Conservation (phyloP, 148 eudicot species). For the Pouteria glomerata region DNA sequence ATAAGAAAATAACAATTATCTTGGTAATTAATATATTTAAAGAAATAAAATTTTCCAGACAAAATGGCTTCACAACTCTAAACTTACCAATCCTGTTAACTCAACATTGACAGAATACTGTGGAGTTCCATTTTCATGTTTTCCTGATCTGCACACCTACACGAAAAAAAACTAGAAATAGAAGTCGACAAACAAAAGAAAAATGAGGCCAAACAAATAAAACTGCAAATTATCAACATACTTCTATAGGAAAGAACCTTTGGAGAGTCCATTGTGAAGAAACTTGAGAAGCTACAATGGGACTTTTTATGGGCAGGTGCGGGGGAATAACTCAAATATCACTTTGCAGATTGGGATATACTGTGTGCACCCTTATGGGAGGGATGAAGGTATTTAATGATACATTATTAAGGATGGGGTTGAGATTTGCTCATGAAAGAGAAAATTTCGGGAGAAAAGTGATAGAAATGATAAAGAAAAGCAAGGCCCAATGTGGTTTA, state of each 20-base stretch:
- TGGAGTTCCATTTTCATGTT: conserved; percentile 67
- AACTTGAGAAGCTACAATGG: no score
- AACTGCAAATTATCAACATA: background rate
- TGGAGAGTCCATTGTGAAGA: no score
- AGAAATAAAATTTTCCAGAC: background rate
- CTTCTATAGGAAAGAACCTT: background rate
- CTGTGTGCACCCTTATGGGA: no score
- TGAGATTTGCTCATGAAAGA: no score
- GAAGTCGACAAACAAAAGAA: background rate
- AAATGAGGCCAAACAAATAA: background rate
- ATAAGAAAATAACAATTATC: conserved; percentile 1
- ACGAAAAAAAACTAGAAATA: conserved; percentile 14
- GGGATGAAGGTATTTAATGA: no score
- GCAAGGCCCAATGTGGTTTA: no score
- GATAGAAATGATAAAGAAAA: no score
- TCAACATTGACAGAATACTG: conserved; percentile 63
- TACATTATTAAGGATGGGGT: no score
- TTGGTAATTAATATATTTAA: conserved; percentile 5
- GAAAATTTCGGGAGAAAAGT: no score
- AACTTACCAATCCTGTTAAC: conserved; percentile 57
- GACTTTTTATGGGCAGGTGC: no score
- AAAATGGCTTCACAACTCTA: conserved; percentile 8
- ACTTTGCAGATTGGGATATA: no score
- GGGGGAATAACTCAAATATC: no score
- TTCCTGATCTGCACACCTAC: conserved; percentile 79